Base-by-base conservation (phyloP, 805 yeast species). In the Spathaspora boniae region DNA sequence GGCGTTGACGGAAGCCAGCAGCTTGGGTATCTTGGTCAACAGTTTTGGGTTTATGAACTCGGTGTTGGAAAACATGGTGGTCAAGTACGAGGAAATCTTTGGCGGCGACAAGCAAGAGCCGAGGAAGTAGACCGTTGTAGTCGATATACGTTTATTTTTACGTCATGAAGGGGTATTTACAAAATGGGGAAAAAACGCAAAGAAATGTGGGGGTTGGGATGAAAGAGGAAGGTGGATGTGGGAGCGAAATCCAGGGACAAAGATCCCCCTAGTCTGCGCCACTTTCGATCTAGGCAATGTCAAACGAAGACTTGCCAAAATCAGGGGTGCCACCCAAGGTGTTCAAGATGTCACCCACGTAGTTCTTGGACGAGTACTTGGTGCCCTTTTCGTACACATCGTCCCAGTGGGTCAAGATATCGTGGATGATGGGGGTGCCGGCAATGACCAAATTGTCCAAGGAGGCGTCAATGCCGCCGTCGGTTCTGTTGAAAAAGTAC, bases 271-370 rank as follows among this genome's bases (percentile, higher is more conserved):
- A 22, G 11, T 11, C 25, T 22, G 25, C 25, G 12, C 11, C 16
- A 18, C 17, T 15, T 20, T 15, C 14, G 14, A 16, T 6, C 18
- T 34, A 41, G 21, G 45, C 45, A 11, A 41, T 26, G 22, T 34
- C 45, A 35, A 41, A 41, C 4, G 38, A 35, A 4, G 15, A 27
- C 49, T 54, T 56, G 11, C 72, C 72, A 31, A 65, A 64, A 45
- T 65, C 60, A 30, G 65, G 65, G 11, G 47, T 57, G 6, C 69
- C 68, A 26, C 68, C 82, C 34, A 79, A 64, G 28, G 81, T 66
- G 33, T 75, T 79, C 41, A 67, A 72, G 39, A 74, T 64, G 50
- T 79, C 85, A 44, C 86, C 86, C 36, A 78, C 62, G 53, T 78
- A 79, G 62, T 77, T 77, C 15, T 56, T 56, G 11, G 82, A 62